These are phyloP conservation scores for Musa balbisiana DNA, from an alignment of 202 grass and related monocot genomes.

Conservation along the genomic window DNA sequence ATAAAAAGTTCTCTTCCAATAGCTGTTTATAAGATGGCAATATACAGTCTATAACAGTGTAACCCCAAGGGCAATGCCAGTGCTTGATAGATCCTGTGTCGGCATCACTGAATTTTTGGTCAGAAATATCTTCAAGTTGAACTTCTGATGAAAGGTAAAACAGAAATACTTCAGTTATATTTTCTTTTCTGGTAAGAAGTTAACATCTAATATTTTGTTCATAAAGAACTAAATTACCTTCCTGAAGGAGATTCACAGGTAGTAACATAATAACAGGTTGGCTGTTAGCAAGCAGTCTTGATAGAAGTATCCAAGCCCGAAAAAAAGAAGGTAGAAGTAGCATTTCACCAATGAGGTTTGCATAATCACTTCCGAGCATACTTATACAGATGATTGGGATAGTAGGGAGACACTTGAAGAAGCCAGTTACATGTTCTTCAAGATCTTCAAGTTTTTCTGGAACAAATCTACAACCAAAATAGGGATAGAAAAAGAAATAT, in stretches of 20 bases:
- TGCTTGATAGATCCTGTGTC: slow-evolving; percentile 29
- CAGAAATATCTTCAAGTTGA: slow-evolving; percentile 32
- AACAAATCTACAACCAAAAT: slow-evolving; percentile 36
- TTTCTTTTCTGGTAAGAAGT: neutral
- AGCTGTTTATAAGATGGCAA: slow-evolving; percentile 61
- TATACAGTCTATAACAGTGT: slow-evolving; percentile 49
- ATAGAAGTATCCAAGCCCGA: slow-evolving; percentile 75
- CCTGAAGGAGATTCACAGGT: slow-evolving; percentile 45
- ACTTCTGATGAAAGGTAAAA: slow-evolving; percentile 34
- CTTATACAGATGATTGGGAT: slow-evolving; percentile 79
- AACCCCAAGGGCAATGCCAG: slow-evolving; percentile 79
- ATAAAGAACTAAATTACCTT: slow-evolving; percentile 37
- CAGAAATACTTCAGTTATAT: neutral
- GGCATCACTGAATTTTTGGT: slow-evolving; percentile 27
- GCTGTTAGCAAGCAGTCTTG: slow-evolving; percentile 58
- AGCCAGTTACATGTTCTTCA: slow-evolving; percentile 53
- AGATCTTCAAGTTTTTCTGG: slow-evolving; percentile 46
- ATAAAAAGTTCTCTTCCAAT: slow-evolving; percentile 60
- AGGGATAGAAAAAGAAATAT: slow-evolving; percentile 7
- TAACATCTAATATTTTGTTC: too few species aligned
- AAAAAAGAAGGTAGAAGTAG: slow-evolving; percentile 50
- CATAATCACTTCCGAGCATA: slow-evolving; percentile 66
- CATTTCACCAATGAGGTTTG: slow-evolving; percentile 44
- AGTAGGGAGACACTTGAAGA: slow-evolving; percentile 68
- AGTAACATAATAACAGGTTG: slow-evolving; percentile 72